Percentiles rank a stretch among this genome's conserved stretches.
Evolutionary conservation across 495 filamentous ascomycete genomes (phyloP).

Genomic region (Neurospora africana): DNA sequence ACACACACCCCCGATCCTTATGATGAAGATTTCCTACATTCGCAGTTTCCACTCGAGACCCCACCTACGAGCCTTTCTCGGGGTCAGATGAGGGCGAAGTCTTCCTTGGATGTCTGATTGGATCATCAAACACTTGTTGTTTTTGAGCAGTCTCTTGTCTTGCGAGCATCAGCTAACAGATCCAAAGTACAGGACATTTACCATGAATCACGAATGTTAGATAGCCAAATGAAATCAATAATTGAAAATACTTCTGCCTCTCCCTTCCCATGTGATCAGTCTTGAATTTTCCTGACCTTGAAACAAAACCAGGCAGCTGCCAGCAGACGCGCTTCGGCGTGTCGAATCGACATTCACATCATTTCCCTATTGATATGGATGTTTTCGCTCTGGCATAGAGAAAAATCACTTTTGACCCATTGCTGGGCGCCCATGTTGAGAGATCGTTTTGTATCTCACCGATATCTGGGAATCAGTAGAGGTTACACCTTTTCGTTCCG

Average conservation of each 20-base stretch:
- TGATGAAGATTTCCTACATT: constrained; percentile 47
- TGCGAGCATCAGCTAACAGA: constrained; percentile 2
- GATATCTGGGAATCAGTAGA: not conserved
- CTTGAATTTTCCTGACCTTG: not conserved
- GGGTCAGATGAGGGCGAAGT: constrained; percentile 42
- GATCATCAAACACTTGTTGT: constrained; percentile 9
- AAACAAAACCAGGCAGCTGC: not conserved
- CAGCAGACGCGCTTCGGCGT: not conserved
- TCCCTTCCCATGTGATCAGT: not conserved
- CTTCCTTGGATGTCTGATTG: constrained; percentile 61
- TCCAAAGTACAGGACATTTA: constrained; percentile 7
- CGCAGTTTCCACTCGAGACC: constrained; percentile 61
- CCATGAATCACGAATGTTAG: not conserved
- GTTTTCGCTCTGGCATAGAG: not conserved
- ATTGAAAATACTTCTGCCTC: not conserved
- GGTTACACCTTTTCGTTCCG: not conserved
- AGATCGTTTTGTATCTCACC: not conserved
- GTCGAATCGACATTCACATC: not conserved
- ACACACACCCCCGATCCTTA: constrained; percentile 27
- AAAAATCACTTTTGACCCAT: not conserved
- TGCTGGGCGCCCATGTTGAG: not conserved
- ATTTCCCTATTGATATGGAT: not conserved
- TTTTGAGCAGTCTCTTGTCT: constrained; percentile 5
- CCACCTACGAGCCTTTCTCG: constrained; percentile 41
- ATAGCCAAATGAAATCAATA: not conserved